A percentile compares a stretch with the other conserved stretches of the same genome.
These are phyloP conservation scores for Heliocybe sulcata DNA, from an alignment of 1,284 basidiomycete species.

Conservation along the genomic window DNA sequence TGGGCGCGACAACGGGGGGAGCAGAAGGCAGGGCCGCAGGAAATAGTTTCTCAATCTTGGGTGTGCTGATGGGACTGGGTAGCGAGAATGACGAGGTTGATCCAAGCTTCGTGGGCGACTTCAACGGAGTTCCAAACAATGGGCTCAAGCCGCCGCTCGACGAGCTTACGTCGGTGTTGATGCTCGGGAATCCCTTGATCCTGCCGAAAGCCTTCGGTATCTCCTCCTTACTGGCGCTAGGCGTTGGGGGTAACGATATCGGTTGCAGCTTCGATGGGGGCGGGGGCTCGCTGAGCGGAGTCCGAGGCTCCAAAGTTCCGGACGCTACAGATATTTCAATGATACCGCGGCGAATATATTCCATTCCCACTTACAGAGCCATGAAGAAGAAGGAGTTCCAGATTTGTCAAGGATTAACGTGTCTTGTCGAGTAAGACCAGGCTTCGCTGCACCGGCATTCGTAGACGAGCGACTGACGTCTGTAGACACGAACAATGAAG, in stretches of 20 bases:
- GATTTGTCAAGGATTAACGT: background rate
- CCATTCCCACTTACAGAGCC: too few species aligned
- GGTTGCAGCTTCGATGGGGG: constrained; percentile 13
- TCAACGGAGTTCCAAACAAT: background rate
- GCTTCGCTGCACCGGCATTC: background rate
- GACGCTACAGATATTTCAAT: background rate
- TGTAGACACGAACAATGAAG: background rate
- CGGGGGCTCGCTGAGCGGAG: constrained; percentile 17
- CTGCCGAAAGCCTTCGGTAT: background rate
- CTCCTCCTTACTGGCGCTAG: constrained; percentile 9
- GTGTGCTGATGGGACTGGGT: background rate
- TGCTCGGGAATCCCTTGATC: background rate
- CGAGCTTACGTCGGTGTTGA: background rate
- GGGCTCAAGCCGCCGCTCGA: background rate
- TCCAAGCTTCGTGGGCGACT: background rate
- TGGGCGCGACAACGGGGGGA: background rate
- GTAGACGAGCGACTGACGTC: background rate
- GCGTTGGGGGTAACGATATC: constrained; percentile 21
- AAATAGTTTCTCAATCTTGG: constrained; percentile 10
- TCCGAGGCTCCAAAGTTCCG: background rate
- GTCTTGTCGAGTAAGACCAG: background rate
- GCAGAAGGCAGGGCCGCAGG: background rate
- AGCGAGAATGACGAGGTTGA: background rate
- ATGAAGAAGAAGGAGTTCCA: too few species aligned
- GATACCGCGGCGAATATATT: background rate